A percentile compares a stretch with the other conserved stretches of the same genome.
Evolutionary conservation across 257 asterid genomes (phyloP).

Genomic region (Nicotiana benthamiana): DNA sequence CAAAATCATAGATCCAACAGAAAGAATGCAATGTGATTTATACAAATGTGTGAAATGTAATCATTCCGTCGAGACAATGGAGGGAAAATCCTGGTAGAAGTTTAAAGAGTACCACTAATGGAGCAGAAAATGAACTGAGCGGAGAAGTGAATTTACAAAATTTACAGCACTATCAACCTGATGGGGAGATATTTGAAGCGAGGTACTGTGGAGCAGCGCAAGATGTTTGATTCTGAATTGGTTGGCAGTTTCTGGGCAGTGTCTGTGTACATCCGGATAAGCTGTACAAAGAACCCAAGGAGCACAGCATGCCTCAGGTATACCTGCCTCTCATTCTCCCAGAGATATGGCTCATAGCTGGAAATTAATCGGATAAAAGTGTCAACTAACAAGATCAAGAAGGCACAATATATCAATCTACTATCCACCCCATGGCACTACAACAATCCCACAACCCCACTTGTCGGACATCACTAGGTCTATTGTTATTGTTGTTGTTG

Average conservation of each 20-base stretch:
- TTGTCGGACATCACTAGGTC: no score
- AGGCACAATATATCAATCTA: conserved; percentile 1
- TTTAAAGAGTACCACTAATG: not conserved
- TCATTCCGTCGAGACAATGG: not conserved
- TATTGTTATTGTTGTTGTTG: no score
- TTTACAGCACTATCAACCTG: conserved; percentile 48
- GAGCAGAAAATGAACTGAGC: conserved; percentile 2
- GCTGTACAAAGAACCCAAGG: conserved; percentile 95
- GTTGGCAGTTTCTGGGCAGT: conserved; percentile 66
- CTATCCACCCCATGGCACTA: not conserved
- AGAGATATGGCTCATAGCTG: conserved; percentile 92
- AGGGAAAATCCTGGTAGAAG: not conserved
- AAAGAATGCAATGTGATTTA: not conserved
- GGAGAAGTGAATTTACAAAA: not conserved
- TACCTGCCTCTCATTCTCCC: conserved; percentile 94
- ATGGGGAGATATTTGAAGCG: conserved; percentile 98
- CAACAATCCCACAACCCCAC: no score
- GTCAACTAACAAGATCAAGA: not conserved
- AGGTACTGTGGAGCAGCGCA: conserved; percentile 93
- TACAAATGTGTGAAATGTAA: not conserved
- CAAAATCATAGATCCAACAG: not conserved
- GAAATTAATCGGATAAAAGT: conserved; percentile 19
- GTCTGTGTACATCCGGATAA: conserved; percentile 69
- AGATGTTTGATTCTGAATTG: conserved; percentile 86
- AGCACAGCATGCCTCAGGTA: conserved; percentile 91